Evolutionary conservation across 352 stramenopile genomes (phyloP).

Genomic region (Globisporangium okanoganense): DNA sequence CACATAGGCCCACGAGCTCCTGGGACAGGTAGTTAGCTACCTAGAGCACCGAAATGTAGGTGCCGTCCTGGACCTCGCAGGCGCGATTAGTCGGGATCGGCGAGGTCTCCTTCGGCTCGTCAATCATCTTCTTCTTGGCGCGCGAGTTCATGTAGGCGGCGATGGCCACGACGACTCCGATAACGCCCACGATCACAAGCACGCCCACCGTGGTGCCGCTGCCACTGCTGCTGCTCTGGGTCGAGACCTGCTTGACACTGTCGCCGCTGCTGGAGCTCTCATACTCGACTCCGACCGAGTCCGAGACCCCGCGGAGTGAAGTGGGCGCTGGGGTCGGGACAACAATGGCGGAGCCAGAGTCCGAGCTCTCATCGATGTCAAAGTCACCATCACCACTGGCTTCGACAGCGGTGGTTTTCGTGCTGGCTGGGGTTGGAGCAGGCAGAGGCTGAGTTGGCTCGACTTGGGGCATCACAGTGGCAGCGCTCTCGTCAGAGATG

Average conservation of each 20-base stretch:
- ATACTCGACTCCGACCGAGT: neutral
- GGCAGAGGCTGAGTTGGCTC: neutral
- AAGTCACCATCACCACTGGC: neutral
- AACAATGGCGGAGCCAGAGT: neutral
- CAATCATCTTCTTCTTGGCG: slow-evolving; percentile 6
- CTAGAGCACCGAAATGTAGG: slow-evolving; percentile 6
- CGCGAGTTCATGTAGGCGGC: slow-evolving; percentile 18
- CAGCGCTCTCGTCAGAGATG: neutral
- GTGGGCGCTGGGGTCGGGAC: slow-evolving; percentile 6
- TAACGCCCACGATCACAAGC: slow-evolving; percentile 12
- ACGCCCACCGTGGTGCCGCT: slow-evolving; percentile 9
- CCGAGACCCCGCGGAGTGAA: neutral
- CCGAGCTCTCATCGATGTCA: neutral
- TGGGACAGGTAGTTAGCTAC: too few relatives aligned
- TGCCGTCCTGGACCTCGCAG: neutral
- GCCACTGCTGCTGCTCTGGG: slow-evolving; percentile 8
- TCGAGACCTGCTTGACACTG: slow-evolving; percentile 8
- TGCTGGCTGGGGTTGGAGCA: neutral
- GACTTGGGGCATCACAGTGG: neutral
- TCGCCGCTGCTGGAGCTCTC: neutral
- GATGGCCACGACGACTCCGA: slow-evolving; percentile 13
- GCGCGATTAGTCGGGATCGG: neutral
- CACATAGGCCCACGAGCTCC: too few relatives aligned
- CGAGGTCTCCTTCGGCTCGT: slow-evolving; percentile 10
- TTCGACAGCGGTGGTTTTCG: neutral